phyloP scores from a whole-genome alignment of 1,284 basidiomycete species.

The Golubevia sp. region DNA sequence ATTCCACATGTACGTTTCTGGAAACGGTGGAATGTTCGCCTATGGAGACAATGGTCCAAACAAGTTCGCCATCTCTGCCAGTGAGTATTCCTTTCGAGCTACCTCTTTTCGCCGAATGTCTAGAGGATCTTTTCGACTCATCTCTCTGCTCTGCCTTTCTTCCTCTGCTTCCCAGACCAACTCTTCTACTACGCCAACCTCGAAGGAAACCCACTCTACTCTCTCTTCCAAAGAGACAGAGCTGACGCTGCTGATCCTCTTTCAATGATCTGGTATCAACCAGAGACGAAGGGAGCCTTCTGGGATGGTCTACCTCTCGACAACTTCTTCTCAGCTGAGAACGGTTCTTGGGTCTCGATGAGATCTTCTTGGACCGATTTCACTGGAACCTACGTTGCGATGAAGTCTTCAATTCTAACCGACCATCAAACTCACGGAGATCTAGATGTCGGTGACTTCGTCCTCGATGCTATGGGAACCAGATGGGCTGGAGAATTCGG shows the following conservation, averaged over 20 bases:
- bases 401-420: constrained; percentile 51
- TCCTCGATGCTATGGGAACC: constrained; percentile 56
- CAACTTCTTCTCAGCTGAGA: constrained; percentile 33
- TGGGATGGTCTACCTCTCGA: constrained; percentile 56
- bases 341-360: constrained; percentile 55
- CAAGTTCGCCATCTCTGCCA: constrained; percentile 15
- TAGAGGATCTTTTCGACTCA: too few relatives aligned
- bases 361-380: constrained; percentile 59
- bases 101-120: too few relatives aligned
- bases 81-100: constrained; percentile 30
- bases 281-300: constrained; percentile 42
- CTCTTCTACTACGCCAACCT: constrained; percentile 53
- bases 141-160: too few relatives aligned
- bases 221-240: constrained; percentile 60
- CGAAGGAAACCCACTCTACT: constrained; percentile 29
- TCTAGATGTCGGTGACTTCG: constrained; percentile 57
- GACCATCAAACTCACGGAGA: constrained; percentile 60
- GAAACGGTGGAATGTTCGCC: constrained; percentile 50
- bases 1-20: constrained; percentile 61
- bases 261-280: constrained; percentile 61
- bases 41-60: constrained; percentile 61
- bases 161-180: constrained; percentile 14
- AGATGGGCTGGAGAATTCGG: constrained; percentile 60
- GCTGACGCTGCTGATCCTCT: constrained; percentile 58
- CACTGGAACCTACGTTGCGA: constrained; percentile 43